Conservation (phyloP, 768 basidiomycete species). For the Russula vinacea region DNA sequence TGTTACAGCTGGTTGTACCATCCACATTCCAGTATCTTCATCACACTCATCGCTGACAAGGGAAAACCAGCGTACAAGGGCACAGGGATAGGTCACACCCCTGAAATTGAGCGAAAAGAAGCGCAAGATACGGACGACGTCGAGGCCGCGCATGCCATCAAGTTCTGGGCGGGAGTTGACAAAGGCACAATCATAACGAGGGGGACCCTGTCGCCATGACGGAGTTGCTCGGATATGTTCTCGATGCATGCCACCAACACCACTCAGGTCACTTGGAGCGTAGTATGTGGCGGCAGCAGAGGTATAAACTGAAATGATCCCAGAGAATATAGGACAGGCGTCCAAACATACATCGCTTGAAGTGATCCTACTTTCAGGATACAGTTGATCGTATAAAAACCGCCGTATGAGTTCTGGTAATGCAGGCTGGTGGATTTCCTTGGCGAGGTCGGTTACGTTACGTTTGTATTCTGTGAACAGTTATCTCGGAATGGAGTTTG, state of each 20-base stretch:
- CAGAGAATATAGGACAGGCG: background rate
- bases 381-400: too few species aligned
- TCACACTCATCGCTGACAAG: background rate
- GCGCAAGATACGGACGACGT: background rate
- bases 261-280: background rate
- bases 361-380: too few species aligned
- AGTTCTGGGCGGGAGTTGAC: background rate
- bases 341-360: too few species aligned
- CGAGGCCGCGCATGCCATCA: background rate
- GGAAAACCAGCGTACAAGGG: slow-evolving; percentile 42
- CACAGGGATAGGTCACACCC: background rate
- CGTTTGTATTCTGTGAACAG: too few species aligned
- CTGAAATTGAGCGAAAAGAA: background rate
- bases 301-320: background rate
- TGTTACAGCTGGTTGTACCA: background rate
- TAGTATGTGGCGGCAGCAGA: background rate
- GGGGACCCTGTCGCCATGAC: background rate
- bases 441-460: too few species aligned
- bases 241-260: background rate
- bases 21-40: background rate
- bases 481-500: too few species aligned
- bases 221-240: background rate
- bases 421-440: too few species aligned
- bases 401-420: too few species aligned
- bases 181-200: background rate